Evolutionary conservation across 768 basidiomycete genomes (phyloP), one percentile per base, ranked within the genome.

Genomic region (Phaeotremella fagi): DNA sequence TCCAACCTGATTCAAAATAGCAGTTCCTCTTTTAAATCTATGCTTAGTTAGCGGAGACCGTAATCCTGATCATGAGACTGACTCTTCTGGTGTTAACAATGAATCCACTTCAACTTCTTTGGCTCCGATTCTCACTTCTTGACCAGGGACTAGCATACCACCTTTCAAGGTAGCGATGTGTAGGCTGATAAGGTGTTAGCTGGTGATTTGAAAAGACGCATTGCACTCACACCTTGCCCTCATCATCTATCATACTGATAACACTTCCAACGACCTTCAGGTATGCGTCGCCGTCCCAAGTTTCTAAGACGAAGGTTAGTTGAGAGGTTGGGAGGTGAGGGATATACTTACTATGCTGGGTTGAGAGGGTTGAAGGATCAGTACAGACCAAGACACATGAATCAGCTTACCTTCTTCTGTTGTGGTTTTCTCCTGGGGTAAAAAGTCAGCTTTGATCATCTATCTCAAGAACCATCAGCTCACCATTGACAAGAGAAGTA

Each of bases 281-380:
- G 31, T 56, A 67, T 0, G 69, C 73, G 51, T 74, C 73, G 12
- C 69, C 71, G 44, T 74, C 73, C 73, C 73, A 74, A 4, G 73
- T 74, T 52, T 74, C 71, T 73, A 53, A 14, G 3, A 33, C 31
- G 31, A 16, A 33, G 31, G 16, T 33, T 16, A 33, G 31, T 16
- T 33, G 31, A 33, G 31, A 33, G 31, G 4, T 46, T 14, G 45
- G 15, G 12, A 22, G 11, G 42, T 20, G 18, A 18, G 26, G 18
- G 43, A 44, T 2, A 11, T 24, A 22, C 67, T 55, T 35, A 67
- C 63, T 65, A 46, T 65, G 63, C 70, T 64, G 51, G 42, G 26
- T 6, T 11, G 22, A 12, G 7, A 33, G 31, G 38, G 38, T 41
- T 11, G 38, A n/a, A n/a, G n/a, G n/a, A n/a, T n/a, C n/a, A n/a